Base-by-base conservation (phyloP, 1,284 basidiomycete genomes). In the Mycena citricolor region DNA sequence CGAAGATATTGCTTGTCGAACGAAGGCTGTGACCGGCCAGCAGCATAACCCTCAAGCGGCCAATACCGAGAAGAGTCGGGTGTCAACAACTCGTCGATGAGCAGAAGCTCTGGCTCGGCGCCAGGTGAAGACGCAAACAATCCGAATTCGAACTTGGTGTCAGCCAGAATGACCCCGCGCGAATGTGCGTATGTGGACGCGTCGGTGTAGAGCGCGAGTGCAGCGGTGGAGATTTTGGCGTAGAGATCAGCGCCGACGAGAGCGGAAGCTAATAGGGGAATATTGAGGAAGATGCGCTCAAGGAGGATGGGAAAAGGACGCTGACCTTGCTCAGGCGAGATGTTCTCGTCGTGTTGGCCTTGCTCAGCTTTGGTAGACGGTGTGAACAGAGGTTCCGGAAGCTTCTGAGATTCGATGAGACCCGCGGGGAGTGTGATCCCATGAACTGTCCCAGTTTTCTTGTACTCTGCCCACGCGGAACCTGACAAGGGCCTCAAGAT, bases 1-100 rank as follows among this genome's bases (percentile, higher is more conserved):
- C 97, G 75, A 33, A 99, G 70, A 61, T 89, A 97, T 68, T 99
- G 95, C 72, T 99, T 99, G 67, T 99, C 97, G 59, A 97, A 99
- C 59, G 90, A 93, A 16, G 84, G 79, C 67, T 97, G 95, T 0
- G 83, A 69, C 21, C 77, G 72, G 8, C 95, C 95, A 2, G 81
- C 74, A 29, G 70, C 66, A 68, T 97, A 99, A 3, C 71, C 77
- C 11, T 71, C 74, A 0, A 83, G 74, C 1, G 92, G 86, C 95
- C 97, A 99, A 74, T 98, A 99, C 30, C 95, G 81, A 14, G 94
- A 97, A 17, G 93, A 97, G 67, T 99, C 97, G 5, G 97, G 94
- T 0, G 97, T 99, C 39, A 99, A 80, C n/a, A 92, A 83, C 63
- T 99, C 95, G 65, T 99, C 97, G 54, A 99, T 86, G 30, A 99